Evolutionary conservation across 208 protist genomes (phyloP), one percentile per base, ranked within the genome.

Genomic region (Acanthamoeba royreba): DNA sequence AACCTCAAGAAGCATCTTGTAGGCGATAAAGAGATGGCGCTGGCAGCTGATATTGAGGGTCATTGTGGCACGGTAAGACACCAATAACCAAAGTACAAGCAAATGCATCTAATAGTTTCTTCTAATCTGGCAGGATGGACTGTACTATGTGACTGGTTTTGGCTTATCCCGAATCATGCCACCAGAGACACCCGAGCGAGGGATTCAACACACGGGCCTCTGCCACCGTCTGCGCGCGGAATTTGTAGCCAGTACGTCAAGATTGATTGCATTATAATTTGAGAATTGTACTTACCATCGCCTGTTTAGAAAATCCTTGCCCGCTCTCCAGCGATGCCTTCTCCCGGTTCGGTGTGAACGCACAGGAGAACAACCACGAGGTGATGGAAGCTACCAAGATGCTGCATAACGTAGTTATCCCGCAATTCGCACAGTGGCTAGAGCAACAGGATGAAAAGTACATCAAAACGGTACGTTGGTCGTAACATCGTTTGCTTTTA

Each of bases 1-100:
- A 92, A 92, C 66, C 88, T 92, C 53, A 92, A 92, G 66, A 92
- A 92, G 63, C 88, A 92, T 43, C 17, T 92, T 35, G 66, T 92
- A 3, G 88, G 88, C 61, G 63, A 81, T 31, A 92, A 92, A 46
- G 88, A 92, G 47, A 81, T 92, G 63, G 53, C 61, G 1, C 28
- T 92, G 25, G 43, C 53, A 0, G 53, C 88, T 31, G 88, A 92
- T 7, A 81, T 92, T 45, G 88, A 92, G 53, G 88, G 88, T 15
- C 88, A 92, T 31, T 92, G 38, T 35, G 88, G 88, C 40, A 79
- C 63, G 0, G 88, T 92, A 81, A 22, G 88, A 33, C 13, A 8
- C 11, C 31, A n/a, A 77, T 77, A 58, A 13, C 49, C 49, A 22
- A n/a, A 13, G 49, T 58, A 58, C 15, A 22, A 22, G 15, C 22